Evolutionary conservation across 2,329 filamentous ascomycete genomes (phyloP).

Genomic region (Fusarium ambrosium): DNA sequence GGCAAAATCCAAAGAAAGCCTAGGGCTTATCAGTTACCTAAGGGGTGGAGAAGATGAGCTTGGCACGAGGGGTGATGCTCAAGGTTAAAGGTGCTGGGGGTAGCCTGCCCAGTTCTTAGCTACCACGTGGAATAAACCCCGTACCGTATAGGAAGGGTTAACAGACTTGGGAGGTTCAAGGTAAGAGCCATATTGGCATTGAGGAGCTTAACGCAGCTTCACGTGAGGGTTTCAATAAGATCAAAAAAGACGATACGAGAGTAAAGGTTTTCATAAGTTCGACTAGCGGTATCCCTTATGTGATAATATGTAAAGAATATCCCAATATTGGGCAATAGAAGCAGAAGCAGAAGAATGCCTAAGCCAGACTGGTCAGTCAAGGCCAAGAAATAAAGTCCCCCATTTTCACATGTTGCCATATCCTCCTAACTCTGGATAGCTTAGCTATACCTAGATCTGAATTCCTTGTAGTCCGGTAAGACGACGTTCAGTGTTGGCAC

Average conservation of each 20-base stretch:
- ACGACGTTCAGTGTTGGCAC: constrained; percentile 68
- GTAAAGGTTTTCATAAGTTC: background rate
- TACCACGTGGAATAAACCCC: background rate
- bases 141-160: background rate
- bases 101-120: background rate
- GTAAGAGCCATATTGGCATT: background rate
- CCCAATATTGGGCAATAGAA: background rate
- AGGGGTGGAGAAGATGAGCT: background rate
- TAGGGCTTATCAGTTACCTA: background rate
- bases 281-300: background rate
- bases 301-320: background rate
- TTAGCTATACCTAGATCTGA: background rate
- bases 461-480: constrained; percentile 26
- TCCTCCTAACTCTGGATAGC: background rate
- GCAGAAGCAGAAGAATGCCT: background rate
- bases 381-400: background rate
- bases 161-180: background rate
- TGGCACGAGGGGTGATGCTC: background rate
- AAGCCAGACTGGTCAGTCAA: background rate
- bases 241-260: background rate
- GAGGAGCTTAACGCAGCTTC: background rate
- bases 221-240: background rate
- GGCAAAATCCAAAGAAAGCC: background rate
- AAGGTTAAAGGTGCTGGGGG: background rate
- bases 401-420: background rate